Conservation (phyloP, 805 yeast species). For the Wickerhamiella brachini region DNA sequence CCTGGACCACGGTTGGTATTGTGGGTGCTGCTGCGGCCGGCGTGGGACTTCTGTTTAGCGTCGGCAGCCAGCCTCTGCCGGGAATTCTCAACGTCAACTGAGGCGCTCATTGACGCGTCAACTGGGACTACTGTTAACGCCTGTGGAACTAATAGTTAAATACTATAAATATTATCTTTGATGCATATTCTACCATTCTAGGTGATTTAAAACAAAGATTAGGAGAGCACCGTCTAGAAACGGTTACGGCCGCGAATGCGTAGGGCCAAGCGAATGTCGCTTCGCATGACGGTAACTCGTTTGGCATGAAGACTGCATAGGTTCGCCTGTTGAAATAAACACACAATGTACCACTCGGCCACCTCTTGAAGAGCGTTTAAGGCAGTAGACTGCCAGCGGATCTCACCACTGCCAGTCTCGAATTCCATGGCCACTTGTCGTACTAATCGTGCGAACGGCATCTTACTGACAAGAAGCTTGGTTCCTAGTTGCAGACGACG, state of each 20-base stretch:
- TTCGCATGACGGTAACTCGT: slow-evolving; percentile 97
- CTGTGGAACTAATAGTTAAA: no score
- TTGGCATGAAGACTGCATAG: slow-evolving; percentile 98
- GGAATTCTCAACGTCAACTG: slow-evolving; percentile 37
- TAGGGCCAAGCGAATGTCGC: slow-evolving; percentile 95
- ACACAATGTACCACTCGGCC: slow-evolving; percentile 94
- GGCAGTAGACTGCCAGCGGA: slow-evolving; percentile 95
- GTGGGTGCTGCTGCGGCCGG: slow-evolving; percentile 35
- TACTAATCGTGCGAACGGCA: slow-evolving; percentile 94
- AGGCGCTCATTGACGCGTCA: no score
- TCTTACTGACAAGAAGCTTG: slow-evolving; percentile 85
- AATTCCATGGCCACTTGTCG: slow-evolving; percentile 92
- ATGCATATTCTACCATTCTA: no score
- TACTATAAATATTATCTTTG: no score
- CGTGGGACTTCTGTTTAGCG: slow-evolving; percentile 31
- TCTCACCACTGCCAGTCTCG: slow-evolving; percentile 40
- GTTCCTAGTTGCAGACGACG: slow-evolving; percentile 96
- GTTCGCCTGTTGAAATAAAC: slow-evolving; percentile 94
- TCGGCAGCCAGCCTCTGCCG: slow-evolving; percentile 53
- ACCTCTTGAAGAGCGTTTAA: slow-evolving; percentile 97
- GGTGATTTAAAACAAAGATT: no score
- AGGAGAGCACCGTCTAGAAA: slow-evolving; percentile 24
- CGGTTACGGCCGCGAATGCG: slow-evolving; percentile 75
- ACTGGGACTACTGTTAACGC: no score
- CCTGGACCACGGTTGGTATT: slow-evolving; percentile 49